A percentile compares a stretch with the other conserved stretches of the same genome.
Conservation (phyloP, 768 basidiomycete genomes). For the Scleroderma bovista region DNA sequence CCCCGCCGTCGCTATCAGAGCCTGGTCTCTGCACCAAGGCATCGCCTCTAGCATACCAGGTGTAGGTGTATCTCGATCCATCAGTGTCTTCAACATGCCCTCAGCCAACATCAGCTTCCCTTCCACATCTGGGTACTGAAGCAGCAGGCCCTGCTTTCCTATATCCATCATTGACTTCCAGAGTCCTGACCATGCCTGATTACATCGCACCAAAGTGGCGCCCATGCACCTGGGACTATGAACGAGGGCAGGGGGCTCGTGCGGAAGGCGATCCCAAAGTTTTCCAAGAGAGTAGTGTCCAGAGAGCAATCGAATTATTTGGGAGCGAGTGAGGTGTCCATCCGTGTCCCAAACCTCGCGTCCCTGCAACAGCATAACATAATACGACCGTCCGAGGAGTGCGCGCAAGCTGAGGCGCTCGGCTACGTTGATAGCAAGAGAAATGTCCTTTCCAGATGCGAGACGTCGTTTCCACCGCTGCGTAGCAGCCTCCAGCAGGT, state of each 20-base stretch:
- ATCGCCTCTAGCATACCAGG: slow-evolving; percentile 38
- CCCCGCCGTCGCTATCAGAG: slow-evolving; percentile 36
- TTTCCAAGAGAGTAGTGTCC: slow-evolving; percentile 47
- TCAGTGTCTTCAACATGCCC: slow-evolving; percentile 40
- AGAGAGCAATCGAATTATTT: slow-evolving; percentile 46
- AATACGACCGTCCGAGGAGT: slow-evolving; percentile 46
- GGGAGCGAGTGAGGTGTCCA: slow-evolving; percentile 39
- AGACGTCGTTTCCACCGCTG: slow-evolving; percentile 45
- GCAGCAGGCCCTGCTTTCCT: slow-evolving; percentile 32
- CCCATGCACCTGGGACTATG: slow-evolving; percentile 39
- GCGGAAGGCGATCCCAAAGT: slow-evolving; percentile 40
- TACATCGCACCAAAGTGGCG: slow-evolving; percentile 35
- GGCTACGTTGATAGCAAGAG: slow-evolving; percentile 40
- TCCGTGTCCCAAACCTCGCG: slow-evolving; percentile 45
- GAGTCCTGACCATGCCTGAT: slow-evolving; percentile 38
- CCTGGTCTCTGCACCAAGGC: slow-evolving; percentile 41
- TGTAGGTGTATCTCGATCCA: slow-evolving; percentile 37
- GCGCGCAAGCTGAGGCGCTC: slow-evolving; percentile 43
- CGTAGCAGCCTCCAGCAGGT: slow-evolving; percentile 38
- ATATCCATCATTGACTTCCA: slow-evolving; percentile 42
- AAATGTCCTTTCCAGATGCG: slow-evolving; percentile 39
- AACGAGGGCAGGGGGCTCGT: slow-evolving; percentile 36
- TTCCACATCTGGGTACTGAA: slow-evolving; percentile 41
- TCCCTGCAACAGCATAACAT: slow-evolving; percentile 48
- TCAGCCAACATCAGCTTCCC: slow-evolving; percentile 44